A percentile compares a stretch with the other conserved stretches of the same genome.
Conservation (phyloP, 2,329 filamentous ascomycete genomes). For the Neoscytalidium dimidiatum region DNA sequence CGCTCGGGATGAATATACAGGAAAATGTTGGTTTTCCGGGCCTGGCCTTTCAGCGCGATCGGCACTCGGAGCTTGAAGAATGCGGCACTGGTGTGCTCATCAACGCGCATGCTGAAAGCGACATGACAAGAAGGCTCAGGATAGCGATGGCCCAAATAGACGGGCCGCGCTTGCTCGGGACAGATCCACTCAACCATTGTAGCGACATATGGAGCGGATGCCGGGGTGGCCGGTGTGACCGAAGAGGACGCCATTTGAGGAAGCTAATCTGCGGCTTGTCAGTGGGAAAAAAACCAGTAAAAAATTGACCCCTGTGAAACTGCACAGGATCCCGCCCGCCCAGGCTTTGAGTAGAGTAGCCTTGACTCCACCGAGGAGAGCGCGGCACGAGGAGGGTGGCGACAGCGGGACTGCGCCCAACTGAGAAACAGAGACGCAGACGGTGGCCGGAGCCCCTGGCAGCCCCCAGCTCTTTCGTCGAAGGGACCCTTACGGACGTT, state of each 20-base stretch:
- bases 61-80: slow-evolving; percentile 3
- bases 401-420: neutral
- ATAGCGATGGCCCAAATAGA: neutral
- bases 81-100: neutral
- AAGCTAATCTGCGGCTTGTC: neutral
- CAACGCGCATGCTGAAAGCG: neutral
- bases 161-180: neutral
- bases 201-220: neutral
- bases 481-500: neutral
- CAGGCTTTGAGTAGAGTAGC: slow-evolving; percentile 1
- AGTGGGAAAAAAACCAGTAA: neutral
- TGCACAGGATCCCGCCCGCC: slow-evolving; percentile 5
- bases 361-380: neutral
- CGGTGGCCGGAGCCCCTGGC: neutral
- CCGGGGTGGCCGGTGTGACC: neutral
- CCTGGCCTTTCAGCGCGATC: neutral
- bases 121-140: neutral
- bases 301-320: neutral
- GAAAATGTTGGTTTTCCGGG: neutral
- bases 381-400: neutral
- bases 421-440: slow-evolving; percentile 1
- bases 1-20: neutral
- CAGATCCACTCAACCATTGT: neutral
- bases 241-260: neutral
- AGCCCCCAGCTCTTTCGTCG: neutral